phyloP scores from a whole-genome alignment of 306 rosid species.

The Cyamopsis tetragonoloba region DNA sequence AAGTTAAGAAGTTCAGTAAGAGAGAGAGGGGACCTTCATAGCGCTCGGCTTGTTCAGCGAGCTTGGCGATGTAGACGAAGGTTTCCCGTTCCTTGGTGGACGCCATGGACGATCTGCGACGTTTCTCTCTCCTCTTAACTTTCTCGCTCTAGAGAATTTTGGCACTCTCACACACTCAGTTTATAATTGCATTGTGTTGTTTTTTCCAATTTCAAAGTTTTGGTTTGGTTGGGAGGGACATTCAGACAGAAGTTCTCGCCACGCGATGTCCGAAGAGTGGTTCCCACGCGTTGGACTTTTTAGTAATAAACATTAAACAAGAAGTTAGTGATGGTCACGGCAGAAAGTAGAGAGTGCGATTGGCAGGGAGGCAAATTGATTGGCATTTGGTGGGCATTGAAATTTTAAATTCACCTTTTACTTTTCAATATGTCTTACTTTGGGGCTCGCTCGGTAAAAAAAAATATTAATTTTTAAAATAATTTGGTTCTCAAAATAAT shows the following conservation, averaged over 20 bases:
- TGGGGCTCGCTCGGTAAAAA: too few species aligned
- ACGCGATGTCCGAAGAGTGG: conserved; percentile 22
- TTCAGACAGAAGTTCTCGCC: not conserved
- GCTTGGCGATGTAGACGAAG: conserved; percentile 59
- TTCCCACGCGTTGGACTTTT: not conserved
- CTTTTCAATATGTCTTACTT: conserved; percentile 3
- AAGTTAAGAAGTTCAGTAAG: not conserved
- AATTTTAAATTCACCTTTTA: conserved; percentile 2
- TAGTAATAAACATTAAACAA: not conserved
- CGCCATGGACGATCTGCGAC: conserved; percentile 39
- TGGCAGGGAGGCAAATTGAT: not conserved
- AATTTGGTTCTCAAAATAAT: too few species aligned
- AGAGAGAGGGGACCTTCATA: conserved; percentile 36
- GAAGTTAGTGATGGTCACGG: not conserved
- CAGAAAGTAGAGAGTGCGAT: not conserved
- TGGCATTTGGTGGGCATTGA: conserved; percentile 11
- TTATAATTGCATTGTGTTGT: too few species aligned
- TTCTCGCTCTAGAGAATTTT: conserved; percentile 5
- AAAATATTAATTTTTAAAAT: too few species aligned
- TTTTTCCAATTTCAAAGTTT: not conserved
- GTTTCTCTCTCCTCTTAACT: conserved; percentile 18
- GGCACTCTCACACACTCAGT: too few species aligned
- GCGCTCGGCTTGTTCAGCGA: conserved; percentile 74
- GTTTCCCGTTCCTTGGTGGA: conserved; percentile 45
- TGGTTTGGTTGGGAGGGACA: conserved; percentile 17